Evolutionary conservation across 352 stramenopile genomes (phyloP).

Genomic region (Globisporangium mamillatum): DNA sequence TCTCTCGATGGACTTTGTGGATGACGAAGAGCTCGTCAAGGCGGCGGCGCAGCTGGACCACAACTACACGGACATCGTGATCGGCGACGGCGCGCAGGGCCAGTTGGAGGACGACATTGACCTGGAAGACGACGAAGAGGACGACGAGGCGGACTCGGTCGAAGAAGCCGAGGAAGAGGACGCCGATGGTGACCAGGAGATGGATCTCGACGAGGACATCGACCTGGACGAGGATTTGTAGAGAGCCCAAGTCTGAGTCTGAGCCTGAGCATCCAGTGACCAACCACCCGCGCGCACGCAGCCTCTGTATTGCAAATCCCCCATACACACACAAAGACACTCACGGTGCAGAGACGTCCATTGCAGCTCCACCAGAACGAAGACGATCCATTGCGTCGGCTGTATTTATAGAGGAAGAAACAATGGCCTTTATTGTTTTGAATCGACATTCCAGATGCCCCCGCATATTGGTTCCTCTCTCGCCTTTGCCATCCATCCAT

Average conservation of each 20-base stretch:
- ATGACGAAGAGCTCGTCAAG: slow-evolving; percentile 86
- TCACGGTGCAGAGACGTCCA: neutral
- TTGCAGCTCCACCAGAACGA: slow-evolving; percentile 4
- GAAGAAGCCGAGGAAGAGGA: slow-evolving; percentile 68
- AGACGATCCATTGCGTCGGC: slow-evolving; percentile 26
- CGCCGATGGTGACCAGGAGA: slow-evolving; percentile 62
- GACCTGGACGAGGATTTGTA: slow-evolving; percentile 65
- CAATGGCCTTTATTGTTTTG: neutral
- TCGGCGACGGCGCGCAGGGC: slow-evolving; percentile 49
- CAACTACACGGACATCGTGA: slow-evolving; percentile 89
- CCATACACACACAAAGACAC: neutral
- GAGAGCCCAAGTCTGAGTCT: neutral
- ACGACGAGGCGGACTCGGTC: slow-evolving; percentile 43
- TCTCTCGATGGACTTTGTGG: slow-evolving; percentile 71
- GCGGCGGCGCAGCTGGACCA: slow-evolving; percentile 80
- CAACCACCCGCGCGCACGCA: neutral
- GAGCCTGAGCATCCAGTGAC: neutral
- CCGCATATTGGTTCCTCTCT: neutral
- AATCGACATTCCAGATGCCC: slow-evolving; percentile 3
- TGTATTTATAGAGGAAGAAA: slow-evolving; percentile 71
- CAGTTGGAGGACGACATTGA: slow-evolving; percentile 69
- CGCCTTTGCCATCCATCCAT: neutral
- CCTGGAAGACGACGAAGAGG: slow-evolving; percentile 57
- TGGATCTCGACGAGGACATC: slow-evolving; percentile 73
- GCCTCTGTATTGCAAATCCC: neutral